phyloP scores from a whole-genome alignment of 164 flowering plant genomes.

The Nymphaea thermarum region DNA sequence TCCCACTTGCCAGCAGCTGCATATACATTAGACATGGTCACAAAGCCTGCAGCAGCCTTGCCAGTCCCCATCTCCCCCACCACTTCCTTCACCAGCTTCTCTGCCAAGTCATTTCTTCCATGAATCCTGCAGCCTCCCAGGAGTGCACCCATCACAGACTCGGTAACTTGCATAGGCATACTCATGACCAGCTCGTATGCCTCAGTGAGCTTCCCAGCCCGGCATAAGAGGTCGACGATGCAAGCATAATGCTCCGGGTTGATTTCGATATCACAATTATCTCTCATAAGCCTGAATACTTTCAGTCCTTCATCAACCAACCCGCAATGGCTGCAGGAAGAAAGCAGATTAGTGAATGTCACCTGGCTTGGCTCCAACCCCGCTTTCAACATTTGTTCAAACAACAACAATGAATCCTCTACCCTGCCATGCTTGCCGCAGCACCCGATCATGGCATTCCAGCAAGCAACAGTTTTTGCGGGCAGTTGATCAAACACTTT shows the following conservation, averaged over 20 bases:
- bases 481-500: conserved; percentile 29
- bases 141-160: conserved; percentile 54
- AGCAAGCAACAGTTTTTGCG: conserved; percentile 28
- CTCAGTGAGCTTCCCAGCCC: conserved; percentile 48
- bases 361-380: conserved; percentile 35
- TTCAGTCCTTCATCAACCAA: conserved; percentile 39
- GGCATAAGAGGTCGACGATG: conserved; percentile 47
- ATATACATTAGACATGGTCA: conserved; percentile 52
- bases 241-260: conserved; percentile 56
- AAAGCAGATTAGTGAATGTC: conserved; percentile 45
- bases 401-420: conserved; percentile 29
- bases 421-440: conserved; percentile 55
- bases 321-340: conserved; percentile 69
- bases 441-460: conserved; percentile 73
- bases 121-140: conserved; percentile 57
- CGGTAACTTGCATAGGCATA: conserved; percentile 25
- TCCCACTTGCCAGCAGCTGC: conserved; percentile 59
- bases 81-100: conserved; percentile 26
- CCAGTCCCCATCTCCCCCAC: conserved; percentile 18
- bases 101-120: conserved; percentile 48
- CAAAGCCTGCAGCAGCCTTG: conserved; percentile 29
- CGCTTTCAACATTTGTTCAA: conserved; percentile 43
- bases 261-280: conserved; percentile 16
- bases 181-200: conserved; percentile 43
- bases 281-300: conserved; percentile 37